Base-by-base conservation (phyloP, 1,284 basidiomycete genomes). In the Filobasidium uniguttulatum region DNA sequence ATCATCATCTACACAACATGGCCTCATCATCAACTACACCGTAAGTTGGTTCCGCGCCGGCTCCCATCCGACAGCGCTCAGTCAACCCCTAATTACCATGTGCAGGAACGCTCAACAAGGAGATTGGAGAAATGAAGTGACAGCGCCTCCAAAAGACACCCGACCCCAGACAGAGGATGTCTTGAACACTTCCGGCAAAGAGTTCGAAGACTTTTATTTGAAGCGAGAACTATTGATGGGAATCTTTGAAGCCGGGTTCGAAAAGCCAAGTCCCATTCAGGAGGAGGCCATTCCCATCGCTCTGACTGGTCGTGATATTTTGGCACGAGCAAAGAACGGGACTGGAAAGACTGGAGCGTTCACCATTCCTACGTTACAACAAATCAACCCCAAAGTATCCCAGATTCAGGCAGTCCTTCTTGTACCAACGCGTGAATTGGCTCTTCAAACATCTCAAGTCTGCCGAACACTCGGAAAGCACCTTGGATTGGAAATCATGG, bases 401-500 rank as follows among this genome's bases (percentile, higher is more conserved):
- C 91, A 93, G 75, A 94, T 98, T 59, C 93, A 98, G 73, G 88
- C 88, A 2, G 77, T 94, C 52, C 76, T 96, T 51, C 83, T 96
- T 57, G 90, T 93, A 37, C 90, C 90, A 41, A 96, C 90, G 12
- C 85, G 90, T 59, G 90, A 96, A 72, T 79, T 96, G 36, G 90
- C 90, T 15, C 75, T 94, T 29, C 90, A 98, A 73, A 98, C 93
- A 17, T 83, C 86, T 37, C 93, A 98, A 73, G 93, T 98, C 43
- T 93, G 88, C 74, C 97, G 97, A 73, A 90, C 79, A 19, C 79
- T 98, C 48, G 91, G 91, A 52, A 96, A 96, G 68, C 93, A 97
- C 63, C 83, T 94, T 77, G 83, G 82, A 53, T 71, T 89, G 34
- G 86, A 98, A 72, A 86, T 98, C 69, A 98, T 98, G 94, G 93